These are phyloP conservation scores for Pythium apleroticum DNA, from an alignment of 352 stramenopile genomes.

Conservation along the genomic window DNA sequence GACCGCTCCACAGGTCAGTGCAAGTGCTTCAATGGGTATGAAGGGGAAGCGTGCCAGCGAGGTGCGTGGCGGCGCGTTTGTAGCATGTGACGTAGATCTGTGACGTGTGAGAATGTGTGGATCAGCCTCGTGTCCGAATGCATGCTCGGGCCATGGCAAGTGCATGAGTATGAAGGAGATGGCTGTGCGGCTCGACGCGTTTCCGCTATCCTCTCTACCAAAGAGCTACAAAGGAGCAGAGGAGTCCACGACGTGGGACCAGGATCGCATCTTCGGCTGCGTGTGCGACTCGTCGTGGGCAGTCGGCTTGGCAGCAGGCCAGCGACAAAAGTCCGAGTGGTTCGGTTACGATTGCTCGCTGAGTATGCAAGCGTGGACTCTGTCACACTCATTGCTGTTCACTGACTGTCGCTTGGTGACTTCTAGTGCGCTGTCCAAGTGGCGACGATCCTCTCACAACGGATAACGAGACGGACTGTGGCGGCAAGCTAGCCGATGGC, in stretches of 20 bases:
- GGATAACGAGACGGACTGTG: conserved; percentile 86
- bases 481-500: conserved; percentile 37
- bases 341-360: conserved; percentile 88
- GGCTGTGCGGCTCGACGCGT: conserved; percentile 39
- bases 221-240: conserved; percentile 53
- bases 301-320: conserved; percentile 60
- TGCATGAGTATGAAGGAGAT: conserved; percentile 72
- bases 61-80: conserved; percentile 40
- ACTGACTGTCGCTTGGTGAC: background rate
- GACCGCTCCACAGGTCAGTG: conserved; percentile 59
- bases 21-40: conserved; percentile 60
- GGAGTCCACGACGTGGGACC: conserved; percentile 68
- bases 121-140: conserved; percentile 45
- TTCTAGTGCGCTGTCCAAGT: conserved; percentile 75
- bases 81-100: background rate
- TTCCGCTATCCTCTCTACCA: conserved; percentile 56
- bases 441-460: conserved; percentile 86
- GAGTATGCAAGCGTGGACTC: conserved; percentile 28
- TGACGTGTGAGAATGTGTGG: conserved; percentile 2
- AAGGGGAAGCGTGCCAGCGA: conserved; percentile 72
- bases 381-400: background rate
- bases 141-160: conserved; percentile 70
- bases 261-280: conserved; percentile 73
- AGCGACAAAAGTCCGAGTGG: conserved; percentile 86
- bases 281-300: conserved; percentile 78